Percentiles rank a stretch among this genome's conserved stretches.
phyloP scores from a whole-genome alignment of 331 rosid species.

The Telfairia occidentalis region DNA sequence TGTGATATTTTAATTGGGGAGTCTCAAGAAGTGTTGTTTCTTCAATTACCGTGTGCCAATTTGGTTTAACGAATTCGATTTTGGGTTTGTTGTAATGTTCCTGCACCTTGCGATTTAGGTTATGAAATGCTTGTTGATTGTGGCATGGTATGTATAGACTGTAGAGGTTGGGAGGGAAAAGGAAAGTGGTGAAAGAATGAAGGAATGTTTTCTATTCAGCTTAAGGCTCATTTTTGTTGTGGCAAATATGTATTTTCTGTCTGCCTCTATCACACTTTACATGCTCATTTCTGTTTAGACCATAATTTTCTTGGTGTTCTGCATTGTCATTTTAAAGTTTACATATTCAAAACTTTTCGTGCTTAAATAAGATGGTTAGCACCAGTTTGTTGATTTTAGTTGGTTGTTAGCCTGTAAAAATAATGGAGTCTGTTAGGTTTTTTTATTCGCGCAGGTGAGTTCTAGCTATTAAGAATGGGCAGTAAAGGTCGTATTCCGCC shows the following conservation, averaged over 20 bases:
- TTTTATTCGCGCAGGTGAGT: not conserved
- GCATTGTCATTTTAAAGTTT: not conserved
- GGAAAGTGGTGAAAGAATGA: not conserved
- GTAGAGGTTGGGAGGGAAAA: not conserved
- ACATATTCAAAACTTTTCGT: not conserved
- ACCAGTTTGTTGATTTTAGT: not conserved
- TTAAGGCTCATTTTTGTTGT: not conserved
- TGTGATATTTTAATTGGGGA: not conserved
- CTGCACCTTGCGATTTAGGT: not conserved
- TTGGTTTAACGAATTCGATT: not conserved
- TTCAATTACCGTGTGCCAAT: not conserved
- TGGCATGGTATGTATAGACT: not conserved
- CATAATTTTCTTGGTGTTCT: not conserved
- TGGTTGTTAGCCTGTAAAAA: not conserved
- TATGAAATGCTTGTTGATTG: not conserved
- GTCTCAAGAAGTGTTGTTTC: not conserved
- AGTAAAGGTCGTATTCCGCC: slow-evolving; percentile 89
- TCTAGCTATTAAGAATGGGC: slow-evolving; percentile 36
- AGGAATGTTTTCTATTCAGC: not conserved
- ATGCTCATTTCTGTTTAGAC: not conserved
- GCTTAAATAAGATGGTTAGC: not conserved
- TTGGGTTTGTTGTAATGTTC: not conserved
- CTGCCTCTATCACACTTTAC: not conserved
- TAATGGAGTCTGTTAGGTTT: not conserved
- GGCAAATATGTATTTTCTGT: not conserved